A percentile compares a stretch with the other conserved stretches of the same genome.
Evolutionary conservation across 129 eudicot genomes (phyloP).

Genomic region (Lactuca saligna): DNA sequence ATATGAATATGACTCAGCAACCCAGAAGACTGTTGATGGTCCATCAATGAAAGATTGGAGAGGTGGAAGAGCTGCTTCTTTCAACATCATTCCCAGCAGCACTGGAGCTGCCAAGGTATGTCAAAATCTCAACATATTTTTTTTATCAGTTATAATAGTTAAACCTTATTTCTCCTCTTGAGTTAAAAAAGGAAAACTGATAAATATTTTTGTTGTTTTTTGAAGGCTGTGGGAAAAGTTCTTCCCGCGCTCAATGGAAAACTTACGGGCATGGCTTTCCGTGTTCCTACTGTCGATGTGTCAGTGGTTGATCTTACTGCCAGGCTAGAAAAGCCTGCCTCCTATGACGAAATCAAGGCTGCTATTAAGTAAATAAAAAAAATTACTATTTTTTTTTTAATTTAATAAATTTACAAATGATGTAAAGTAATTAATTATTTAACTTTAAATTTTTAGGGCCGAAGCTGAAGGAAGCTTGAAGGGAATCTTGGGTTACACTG

Average conservation of each 20-base stretch:
- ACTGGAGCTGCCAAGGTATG: constrained; percentile 91
- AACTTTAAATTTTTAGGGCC: constrained; percentile 30
- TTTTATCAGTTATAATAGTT: too few relatives aligned
- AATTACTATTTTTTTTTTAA: background rate
- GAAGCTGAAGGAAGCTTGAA: constrained; percentile 63
- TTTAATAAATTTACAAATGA: background rate
- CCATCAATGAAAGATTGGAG: constrained; percentile 94
- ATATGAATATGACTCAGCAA: constrained; percentile 42
- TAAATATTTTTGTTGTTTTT: background rate
- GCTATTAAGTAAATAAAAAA: constrained; percentile 58
- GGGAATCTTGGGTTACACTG: constrained; percentile 76
- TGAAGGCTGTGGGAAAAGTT: constrained; percentile 87
- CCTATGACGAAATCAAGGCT: constrained; percentile 79
- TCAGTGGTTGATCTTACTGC: constrained; percentile 88
- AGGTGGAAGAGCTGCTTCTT: constrained; percentile 92
- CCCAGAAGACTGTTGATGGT: constrained; percentile 89
- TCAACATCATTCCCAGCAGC: constrained; percentile 88
- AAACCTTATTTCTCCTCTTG: background rate
- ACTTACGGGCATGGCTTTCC: constrained; percentile 87
- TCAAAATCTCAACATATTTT: too few relatives aligned
- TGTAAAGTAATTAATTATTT: background rate
- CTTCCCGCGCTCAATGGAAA: constrained; percentile 81
- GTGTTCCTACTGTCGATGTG: constrained; percentile 85
- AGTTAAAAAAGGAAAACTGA: background rate
- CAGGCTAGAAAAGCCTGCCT: constrained; percentile 74